Conservation (phyloP, 805 yeast species). For the Spathaspora boniae region DNA sequence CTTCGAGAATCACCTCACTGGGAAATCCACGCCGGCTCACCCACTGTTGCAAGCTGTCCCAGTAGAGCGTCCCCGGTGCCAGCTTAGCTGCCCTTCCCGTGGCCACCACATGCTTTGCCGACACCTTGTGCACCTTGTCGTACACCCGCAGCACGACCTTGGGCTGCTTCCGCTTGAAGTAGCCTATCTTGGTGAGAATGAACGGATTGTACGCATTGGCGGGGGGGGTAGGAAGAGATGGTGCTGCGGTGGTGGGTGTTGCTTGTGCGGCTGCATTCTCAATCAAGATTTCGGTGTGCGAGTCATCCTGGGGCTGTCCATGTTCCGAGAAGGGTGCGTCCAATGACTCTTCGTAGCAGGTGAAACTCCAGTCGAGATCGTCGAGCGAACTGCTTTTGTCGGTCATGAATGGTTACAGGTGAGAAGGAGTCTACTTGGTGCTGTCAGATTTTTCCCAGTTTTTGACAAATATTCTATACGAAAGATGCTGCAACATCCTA, state of each 20-base stretch:
- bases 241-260: not conserved
- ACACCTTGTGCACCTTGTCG: not conserved
- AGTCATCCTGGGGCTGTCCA: not conserved
- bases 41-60: conserved; percentile 6
- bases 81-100: not conserved
- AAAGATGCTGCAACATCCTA: conserved; percentile 4
- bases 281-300: not conserved
- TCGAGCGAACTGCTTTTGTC: not conserved
- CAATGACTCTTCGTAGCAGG: conserved; percentile 6
- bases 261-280: not conserved
- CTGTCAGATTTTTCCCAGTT: not conserved
- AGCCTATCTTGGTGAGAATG: conserved; percentile 6
- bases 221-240: not conserved
- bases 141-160: not conserved
- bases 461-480: too few species aligned
- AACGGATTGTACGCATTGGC: conserved; percentile 5
- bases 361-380: conserved; percentile 6
- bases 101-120: not conserved
- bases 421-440: not conserved
- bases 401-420: not conserved
- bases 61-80: not conserved
- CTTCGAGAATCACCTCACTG: conserved; percentile 1
- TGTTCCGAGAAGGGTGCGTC: not conserved
- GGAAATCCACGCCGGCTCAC: conserved; percentile 8
- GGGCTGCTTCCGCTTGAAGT: conserved; percentile 6